These are phyloP conservation scores for Heracleum sosnowskyi DNA, from an alignment of 129 eudicot species.

Conservation along the genomic window DNA sequence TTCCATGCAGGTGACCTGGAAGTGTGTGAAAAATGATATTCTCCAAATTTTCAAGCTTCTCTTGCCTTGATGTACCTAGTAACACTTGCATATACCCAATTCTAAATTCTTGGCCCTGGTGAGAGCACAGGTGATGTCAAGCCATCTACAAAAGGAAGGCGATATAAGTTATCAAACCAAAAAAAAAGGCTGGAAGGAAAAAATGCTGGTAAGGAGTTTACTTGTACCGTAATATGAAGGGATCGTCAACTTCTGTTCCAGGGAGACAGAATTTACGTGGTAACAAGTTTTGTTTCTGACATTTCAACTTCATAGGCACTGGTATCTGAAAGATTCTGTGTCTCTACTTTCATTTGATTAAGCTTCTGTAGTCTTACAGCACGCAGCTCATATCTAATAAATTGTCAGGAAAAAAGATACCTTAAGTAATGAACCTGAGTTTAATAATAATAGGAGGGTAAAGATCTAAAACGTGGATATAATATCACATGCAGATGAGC, in stretches of 20 bases:
- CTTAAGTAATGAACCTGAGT: neutral
- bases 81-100: neutral
- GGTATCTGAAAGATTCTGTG: slow-evolving; percentile 25
- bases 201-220: slow-evolving; percentile 12
- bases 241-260: slow-evolving; percentile 20
- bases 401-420: slow-evolving; percentile 12
- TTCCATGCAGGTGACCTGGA: neutral
- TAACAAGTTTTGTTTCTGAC: slow-evolving; percentile 60
- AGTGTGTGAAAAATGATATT: neutral
- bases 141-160: neutral
- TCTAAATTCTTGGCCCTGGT: neutral
- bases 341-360: slow-evolving; percentile 44
- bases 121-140: neutral
- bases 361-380: slow-evolving; percentile 62
- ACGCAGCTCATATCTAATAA: slow-evolving; percentile 72
- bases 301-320: slow-evolving; percentile 77
- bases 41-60: neutral
- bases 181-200: neutral
- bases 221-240: slow-evolving; percentile 2
- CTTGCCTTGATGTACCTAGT: neutral
- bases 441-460: neutral
- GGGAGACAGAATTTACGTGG: slow-evolving; percentile 18
- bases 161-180: neutral
- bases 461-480: neutral
- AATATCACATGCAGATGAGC: neutral